These are phyloP conservation scores for Lentinula sp. DNA, from an alignment of 768 basidiomycete species.

Conservation along the genomic window DNA sequence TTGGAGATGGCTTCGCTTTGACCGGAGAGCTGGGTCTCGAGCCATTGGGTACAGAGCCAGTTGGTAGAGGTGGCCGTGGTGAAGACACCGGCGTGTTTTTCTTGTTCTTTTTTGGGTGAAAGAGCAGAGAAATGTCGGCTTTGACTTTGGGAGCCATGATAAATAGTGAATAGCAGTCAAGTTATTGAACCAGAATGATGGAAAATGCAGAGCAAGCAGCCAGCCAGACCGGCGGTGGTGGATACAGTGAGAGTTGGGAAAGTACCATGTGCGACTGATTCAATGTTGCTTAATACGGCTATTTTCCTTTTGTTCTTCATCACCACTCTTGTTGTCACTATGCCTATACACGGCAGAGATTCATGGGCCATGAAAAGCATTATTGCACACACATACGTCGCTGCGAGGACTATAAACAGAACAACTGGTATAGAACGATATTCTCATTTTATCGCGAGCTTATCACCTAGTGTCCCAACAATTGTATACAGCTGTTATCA, in stretches of 20 bases:
- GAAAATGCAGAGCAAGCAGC: conserved; percentile 9
- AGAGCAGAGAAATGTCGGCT: conserved; percentile 39
- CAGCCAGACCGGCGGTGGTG: not conserved
- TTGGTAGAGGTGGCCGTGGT: conserved; percentile 20
- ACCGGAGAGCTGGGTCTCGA: conserved; percentile 7
- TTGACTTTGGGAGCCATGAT: conserved; percentile 36
- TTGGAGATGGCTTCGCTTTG: conserved; percentile 27
- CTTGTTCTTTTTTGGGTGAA: conserved; percentile 63
- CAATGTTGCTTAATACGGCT: not conserved
- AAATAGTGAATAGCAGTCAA: conserved; percentile 8
- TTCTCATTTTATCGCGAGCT: not conserved
- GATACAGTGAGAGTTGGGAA: not conserved
- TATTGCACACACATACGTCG: not conserved
- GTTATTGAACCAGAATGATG: conserved; percentile 7
- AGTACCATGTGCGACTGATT: not conserved
- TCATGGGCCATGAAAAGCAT: not conserved
- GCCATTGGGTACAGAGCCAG: conserved; percentile 12
- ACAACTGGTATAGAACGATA: not conserved
- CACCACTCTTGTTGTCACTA: not conserved
- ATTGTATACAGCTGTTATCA: conserved; percentile 5
- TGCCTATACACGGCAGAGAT: not conserved
- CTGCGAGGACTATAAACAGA: not conserved
- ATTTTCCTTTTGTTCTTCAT: conserved; percentile 1
- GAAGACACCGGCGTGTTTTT: conserved; percentile 24
- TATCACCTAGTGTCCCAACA: conserved; percentile 5